Base-by-base conservation (phyloP, 2,329 filamentous ascomycete genomes). In the Leptographium wingfieldii region DNA sequence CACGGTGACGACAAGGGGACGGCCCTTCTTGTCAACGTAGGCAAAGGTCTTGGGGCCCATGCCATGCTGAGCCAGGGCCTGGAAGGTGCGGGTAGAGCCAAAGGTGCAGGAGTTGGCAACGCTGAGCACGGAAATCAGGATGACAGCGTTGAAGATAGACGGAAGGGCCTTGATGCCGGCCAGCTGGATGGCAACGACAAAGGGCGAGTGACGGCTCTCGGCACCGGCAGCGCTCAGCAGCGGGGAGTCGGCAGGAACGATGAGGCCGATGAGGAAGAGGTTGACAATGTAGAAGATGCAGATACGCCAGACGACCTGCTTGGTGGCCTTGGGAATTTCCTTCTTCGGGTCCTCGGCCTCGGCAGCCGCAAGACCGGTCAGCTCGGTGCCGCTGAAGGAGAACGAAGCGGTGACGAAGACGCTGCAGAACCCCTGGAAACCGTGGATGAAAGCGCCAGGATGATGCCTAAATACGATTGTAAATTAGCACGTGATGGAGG, bases 1-100 rank as follows among this genome's bases (percentile, higher is more conserved):
- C 48, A 72, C 61, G 51, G 84, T 76, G 57, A 79, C 79, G 64
- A 76, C 77, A 22, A 84, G 69, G 0, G 84, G 84, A 12, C 84
- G 81, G 38, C 84, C 84, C 38, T 77, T 69, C 63, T 77, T 78
- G 68, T 86, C 84, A 63, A 87, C 79, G 67, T 85, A 83, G 35
- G 77, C 74, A 38, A 86, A 73, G 64, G 82, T 73, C 61, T 71
- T 74, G 14, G 83, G 83, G 0, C 79, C 82, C 74, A 77, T 52
- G 9, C 49, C 49, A 9, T 71, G 71, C 65, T 74, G 69, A 9
- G 76, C 74, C 63, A 80, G 71, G 4, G 77, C 77, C 65, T 78
- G 76, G 68, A 80, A 73, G 1, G 77, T 79, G 7, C 78, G 74
- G 7, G 76, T 78, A 14, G 75, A 78, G 48, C 76, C 77, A 60